These are phyloP conservation scores for Fomitopsis schrenkii DNA, from an alignment of 1,284 basidiomycete species.

Conservation along the genomic window DNA sequence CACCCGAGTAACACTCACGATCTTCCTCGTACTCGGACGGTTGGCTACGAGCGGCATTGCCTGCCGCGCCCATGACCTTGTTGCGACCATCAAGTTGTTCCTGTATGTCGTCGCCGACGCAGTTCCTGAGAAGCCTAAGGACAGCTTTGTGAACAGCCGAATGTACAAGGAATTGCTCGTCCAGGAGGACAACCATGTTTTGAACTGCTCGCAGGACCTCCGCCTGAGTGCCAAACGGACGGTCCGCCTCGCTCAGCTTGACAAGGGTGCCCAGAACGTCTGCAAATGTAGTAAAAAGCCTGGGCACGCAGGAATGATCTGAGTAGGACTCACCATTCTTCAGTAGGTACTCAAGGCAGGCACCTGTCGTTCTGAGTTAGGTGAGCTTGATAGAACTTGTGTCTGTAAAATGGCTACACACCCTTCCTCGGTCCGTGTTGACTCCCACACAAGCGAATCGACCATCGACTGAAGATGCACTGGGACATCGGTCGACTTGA, in stretches of 20 bases:
- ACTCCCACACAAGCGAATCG: slow-evolving; percentile 84
- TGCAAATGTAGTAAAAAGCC: slow-evolving; percentile 23
- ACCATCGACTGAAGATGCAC: slow-evolving; percentile 78
- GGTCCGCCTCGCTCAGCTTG: slow-evolving; percentile 76
- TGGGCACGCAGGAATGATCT: neutral
- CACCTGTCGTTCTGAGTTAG: slow-evolving; percentile 67
- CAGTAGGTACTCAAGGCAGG: slow-evolving; percentile 86
- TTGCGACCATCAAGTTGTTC: slow-evolving; percentile 76
- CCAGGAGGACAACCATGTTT: slow-evolving; percentile 84
- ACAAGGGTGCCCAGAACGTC: slow-evolving; percentile 86
- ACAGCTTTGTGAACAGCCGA: slow-evolving; percentile 88
- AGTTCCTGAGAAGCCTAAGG: slow-evolving; percentile 80
- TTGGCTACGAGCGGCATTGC: slow-evolving; percentile 58
- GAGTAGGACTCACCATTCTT: slow-evolving; percentile 63
- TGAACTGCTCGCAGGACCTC: slow-evolving; percentile 82
- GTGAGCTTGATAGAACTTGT: slow-evolving; percentile 6
- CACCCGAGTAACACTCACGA: slow-evolving; percentile 42
- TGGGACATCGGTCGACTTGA: slow-evolving; percentile 80
- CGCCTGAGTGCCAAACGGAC: slow-evolving; percentile 82
- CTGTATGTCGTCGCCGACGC: slow-evolving; percentile 87
- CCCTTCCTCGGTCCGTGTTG: slow-evolving; percentile 81
- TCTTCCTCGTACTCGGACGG: slow-evolving; percentile 86
- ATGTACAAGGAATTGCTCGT: slow-evolving; percentile 89
- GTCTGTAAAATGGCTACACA: slow-evolving; percentile 36
- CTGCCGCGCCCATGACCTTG: slow-evolving; percentile 78